Conservation (phyloP, 305 asterid species). For the Monarda citriodora region DNA sequence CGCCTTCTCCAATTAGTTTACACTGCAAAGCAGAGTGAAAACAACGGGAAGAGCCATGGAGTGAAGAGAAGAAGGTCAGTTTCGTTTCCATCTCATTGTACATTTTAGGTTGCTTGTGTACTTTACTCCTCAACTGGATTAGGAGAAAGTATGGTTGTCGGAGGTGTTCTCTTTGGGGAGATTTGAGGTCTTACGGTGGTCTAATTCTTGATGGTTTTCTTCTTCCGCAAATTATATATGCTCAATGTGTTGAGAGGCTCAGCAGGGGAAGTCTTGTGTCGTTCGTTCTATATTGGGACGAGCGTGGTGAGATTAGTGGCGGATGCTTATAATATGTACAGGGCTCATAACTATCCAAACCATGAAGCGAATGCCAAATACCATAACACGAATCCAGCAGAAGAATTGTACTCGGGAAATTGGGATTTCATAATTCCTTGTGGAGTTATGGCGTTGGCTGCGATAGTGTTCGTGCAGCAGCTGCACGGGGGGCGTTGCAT, state of each 20-base stretch:
- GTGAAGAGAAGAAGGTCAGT: constrained; percentile 31
- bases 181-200: constrained; percentile 55
- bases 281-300: constrained; percentile 23
- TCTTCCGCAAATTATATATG: constrained; percentile 58
- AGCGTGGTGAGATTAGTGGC: constrained; percentile 47
- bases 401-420: constrained; percentile 56
- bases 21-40: too few species aligned
- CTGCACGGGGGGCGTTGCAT: constrained; percentile 59
- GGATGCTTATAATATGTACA: constrained; percentile 43
- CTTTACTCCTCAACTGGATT: background rate
- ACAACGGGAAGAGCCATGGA: too few species aligned
- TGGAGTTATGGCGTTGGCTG: constrained; percentile 41
- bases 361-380: constrained; percentile 31
- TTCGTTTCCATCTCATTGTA: constrained; percentile 28
- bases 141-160: constrained; percentile 9
- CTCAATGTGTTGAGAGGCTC: constrained; percentile 30
- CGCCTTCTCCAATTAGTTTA: too few species aligned
- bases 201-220: constrained; percentile 67
- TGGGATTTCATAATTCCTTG: constrained; percentile 65
- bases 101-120: background rate
- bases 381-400: constrained; percentile 49
- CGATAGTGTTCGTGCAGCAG: constrained; percentile 59
- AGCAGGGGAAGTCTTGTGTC: constrained; percentile 25
- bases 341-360: constrained; percentile 33
- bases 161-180: constrained; percentile 31